Evolutionary conservation across 768 basidiomycete species (phyloP).

Genomic region (Hygrophorus russula): DNA sequence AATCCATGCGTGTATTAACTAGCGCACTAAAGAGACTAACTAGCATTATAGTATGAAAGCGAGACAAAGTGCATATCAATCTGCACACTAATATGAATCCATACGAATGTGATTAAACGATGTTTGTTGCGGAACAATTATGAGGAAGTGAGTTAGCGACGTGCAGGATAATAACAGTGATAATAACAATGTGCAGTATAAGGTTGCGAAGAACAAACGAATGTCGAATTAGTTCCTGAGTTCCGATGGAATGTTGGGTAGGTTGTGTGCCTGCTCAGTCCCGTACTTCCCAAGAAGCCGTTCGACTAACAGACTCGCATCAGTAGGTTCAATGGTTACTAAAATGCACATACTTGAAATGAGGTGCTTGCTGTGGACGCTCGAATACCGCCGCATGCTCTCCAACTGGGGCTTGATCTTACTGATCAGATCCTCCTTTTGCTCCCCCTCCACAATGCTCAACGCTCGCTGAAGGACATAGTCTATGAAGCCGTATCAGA

Average conservation of each 20-base stretch:
- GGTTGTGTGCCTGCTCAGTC: slow-evolving; percentile 10
- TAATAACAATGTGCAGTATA: slow-evolving; percentile 10
- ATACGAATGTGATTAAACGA: slow-evolving; percentile 1
- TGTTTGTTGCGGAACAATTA: background rate
- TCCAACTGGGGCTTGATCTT: slow-evolving; percentile 57
- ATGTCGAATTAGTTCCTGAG: slow-evolving; percentile 17
- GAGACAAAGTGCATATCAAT: slow-evolving; percentile 10
- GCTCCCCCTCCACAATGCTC: slow-evolving; percentile 55
- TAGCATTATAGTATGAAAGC: slow-evolving; percentile 7
- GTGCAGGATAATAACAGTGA: background rate
- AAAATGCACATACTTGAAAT: slow-evolving; percentile 49
- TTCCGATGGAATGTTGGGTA: slow-evolving; percentile 8
- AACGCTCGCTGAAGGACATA: slow-evolving; percentile 81
- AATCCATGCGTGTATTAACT: background rate
- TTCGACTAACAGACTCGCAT: slow-evolving; percentile 38
- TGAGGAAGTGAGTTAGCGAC: background rate
- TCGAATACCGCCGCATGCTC: slow-evolving; percentile 61
- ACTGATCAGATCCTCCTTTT: slow-evolving; percentile 52
- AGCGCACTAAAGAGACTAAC: too few species aligned
- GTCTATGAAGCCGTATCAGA: slow-evolving; percentile 30
- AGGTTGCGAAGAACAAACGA: slow-evolving; percentile 10
- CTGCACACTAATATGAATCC: slow-evolving; percentile 5
- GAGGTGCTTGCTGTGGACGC: slow-evolving; percentile 71
- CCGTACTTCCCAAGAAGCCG: slow-evolving; percentile 49
- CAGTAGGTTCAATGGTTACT: slow-evolving; percentile 3